phyloP scores from a whole-genome alignment of 257 asterid species.

The Plantago major region DNA sequence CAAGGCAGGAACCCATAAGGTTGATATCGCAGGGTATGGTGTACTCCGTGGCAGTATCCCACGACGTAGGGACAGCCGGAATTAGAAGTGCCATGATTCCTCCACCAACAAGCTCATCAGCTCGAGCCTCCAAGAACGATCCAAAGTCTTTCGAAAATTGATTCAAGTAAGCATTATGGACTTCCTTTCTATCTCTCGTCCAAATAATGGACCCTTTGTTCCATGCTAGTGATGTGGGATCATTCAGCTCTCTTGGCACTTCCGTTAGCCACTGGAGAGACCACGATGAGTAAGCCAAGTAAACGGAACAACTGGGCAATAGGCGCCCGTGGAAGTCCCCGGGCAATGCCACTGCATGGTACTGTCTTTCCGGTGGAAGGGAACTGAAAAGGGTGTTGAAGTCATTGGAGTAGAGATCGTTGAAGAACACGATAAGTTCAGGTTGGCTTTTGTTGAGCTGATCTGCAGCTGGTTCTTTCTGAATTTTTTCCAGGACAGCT shows the following conservation, averaged over 20 bases:
- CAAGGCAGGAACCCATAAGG: constrained; percentile 1
- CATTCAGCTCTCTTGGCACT: constrained; percentile 23
- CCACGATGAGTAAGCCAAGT: constrained; percentile 28
- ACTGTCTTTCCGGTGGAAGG: constrained; percentile 20
- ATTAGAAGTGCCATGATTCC: constrained; percentile 31
- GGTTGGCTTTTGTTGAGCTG: no score
- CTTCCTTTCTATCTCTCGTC: constrained; percentile 10
- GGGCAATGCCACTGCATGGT: constrained; percentile 23
- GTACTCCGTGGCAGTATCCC: neutral
- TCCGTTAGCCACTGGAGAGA: constrained; percentile 29
- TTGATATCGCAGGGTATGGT: neutral
- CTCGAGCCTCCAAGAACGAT: constrained; percentile 24
- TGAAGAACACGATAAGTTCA: constrained; percentile 26
- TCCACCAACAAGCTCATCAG: constrained; percentile 24
- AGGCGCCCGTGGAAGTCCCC: constrained; percentile 28
- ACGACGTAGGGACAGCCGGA: constrained; percentile 20
- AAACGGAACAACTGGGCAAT: constrained; percentile 25
- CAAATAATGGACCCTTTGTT: constrained; percentile 25
- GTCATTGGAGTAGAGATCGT: constrained; percentile 24
- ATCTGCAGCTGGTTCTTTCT: neutral
- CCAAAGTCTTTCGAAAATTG: constrained; percentile 23
- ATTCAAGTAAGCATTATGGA: constrained; percentile 23
- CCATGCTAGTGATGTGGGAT: constrained; percentile 16
- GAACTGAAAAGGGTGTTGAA: constrained; percentile 27
- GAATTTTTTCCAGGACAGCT: constrained; percentile 10